Evolutionary conservation across 1,139 yeast species (phyloP), one percentile per base, ranked within the genome.

Genomic region (Saccharomycopsis hybrid): DNA sequence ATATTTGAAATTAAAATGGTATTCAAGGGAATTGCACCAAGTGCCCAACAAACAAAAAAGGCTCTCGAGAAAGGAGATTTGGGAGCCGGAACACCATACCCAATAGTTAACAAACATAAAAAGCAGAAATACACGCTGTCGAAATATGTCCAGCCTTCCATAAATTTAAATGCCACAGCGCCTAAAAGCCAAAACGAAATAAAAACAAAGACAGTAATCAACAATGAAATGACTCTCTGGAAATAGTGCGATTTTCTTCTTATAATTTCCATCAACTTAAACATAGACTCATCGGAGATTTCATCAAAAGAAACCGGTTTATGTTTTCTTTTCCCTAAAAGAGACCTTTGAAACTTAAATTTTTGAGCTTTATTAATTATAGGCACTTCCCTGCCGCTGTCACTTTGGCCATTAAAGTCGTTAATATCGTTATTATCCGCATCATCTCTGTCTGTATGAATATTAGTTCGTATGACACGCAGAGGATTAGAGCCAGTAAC

Each of bases 1-100:
- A 84, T 68, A 51, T 79, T 80, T 1, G 92, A 82, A 37, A 88
- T 79, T 46, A 88, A 70, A 18, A 84, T 82, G 0, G 96, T 85
- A 94, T 88, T 87, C 54, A 87, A 69, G 0, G 96, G 96, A 13
- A 88, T 84, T 0, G 96, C 95, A 4, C 80, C 70, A 27, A 87
- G 64, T 0, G 90, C 84, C 95, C 96, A 88, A 3, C 78, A 65
- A 8, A 85, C 79, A 60, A 87, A 88, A 57, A 87, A 79, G 0
- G 82, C 76, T 43, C 85, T 67, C 0, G 95, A 95, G 5, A 85
- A 80, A 1, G 80, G 66, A 0, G 82, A 64, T 2, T 52, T 54
- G 0, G 95, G 95, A 0, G 80, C 71, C 58, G 69, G 81, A 59
- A 83, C 90, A 32, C 96, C 96, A 64, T 85, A 87, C 0, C 96